These are phyloP conservation scores for Botryotinia narcissicola DNA, from an alignment of 2,329 filamentous ascomycete species.

Conservation along the genomic window DNA sequence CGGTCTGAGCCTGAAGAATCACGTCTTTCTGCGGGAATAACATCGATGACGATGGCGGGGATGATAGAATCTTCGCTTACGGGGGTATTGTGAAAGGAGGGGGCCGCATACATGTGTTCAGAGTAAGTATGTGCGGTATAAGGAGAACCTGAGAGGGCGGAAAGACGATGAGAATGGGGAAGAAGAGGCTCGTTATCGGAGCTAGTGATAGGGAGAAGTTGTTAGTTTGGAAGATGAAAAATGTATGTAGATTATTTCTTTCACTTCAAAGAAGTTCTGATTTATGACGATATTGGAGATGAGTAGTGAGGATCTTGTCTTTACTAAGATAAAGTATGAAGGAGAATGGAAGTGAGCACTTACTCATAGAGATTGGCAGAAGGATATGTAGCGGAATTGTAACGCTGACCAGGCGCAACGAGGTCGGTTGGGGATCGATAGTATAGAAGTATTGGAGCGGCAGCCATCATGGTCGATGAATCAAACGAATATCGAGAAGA, in stretches of 20 bases:
- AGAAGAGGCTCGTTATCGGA: constrained; percentile 34
- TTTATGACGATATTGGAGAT: neutral
- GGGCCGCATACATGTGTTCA: constrained; percentile 29
- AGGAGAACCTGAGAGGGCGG: constrained; percentile 28
- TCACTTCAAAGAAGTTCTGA: too few species aligned
- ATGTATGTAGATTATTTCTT: neutral
- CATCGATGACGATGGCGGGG: constrained; percentile 33
- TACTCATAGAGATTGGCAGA: constrained; percentile 19
- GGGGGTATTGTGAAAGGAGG: constrained; percentile 31
- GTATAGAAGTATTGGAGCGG: constrained; percentile 13
- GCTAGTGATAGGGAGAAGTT: constrained; percentile 23
- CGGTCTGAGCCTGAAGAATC: neutral
- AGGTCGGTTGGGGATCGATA: constrained; percentile 5
- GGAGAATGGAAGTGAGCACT: constrained; percentile 6
- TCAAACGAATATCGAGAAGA: neutral
- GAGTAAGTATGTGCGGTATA: constrained; percentile 27
- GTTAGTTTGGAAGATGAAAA: neutral
- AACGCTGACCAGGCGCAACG: constrained; percentile 4
- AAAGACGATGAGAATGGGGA: constrained; percentile 3
- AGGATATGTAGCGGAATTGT: constrained; percentile 16
- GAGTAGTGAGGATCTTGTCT: neutral
- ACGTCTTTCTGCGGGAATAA: constrained; percentile 20
- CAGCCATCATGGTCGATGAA: constrained; percentile 11
- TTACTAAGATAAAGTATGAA: neutral
- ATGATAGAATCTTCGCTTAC: constrained; percentile 38